Evolutionary conservation across 495 filamentous ascomycete genomes (phyloP), one percentile per base, ranked within the genome.

Genomic region (Hypoxylon intermedium): DNA sequence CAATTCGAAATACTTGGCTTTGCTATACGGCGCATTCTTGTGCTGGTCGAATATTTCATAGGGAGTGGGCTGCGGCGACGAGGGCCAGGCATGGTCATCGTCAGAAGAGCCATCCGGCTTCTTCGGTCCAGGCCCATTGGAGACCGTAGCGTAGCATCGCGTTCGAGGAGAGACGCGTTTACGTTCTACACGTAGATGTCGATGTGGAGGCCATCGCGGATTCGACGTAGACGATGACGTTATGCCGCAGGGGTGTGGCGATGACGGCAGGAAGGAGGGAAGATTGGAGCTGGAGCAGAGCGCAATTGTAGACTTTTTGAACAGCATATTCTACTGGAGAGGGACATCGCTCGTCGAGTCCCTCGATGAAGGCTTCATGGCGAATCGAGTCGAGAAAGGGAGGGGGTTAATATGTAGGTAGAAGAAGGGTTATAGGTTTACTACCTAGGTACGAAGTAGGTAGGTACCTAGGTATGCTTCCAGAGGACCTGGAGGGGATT

Each of bases 21-120:
- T 98, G 58, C 83, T 87, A 70, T 98, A 98, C 12, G 86, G 82
- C 13, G 83, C 83, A 20, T 70, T 77, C 57, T 75, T 82, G 23
- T 80, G 75, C 53, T 86, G 79, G 40, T 85, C 77, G 60, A 98
- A 85, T 63, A 98, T 89, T 60, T 98, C 90, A 72, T 98, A 98
- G 0, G 94, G 94, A 0, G 93, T 94, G n/a, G 90, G 90, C 40
- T 68, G 67, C 45, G 55, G 45, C 7, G 70, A 73, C 11, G 68
- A 56, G 1, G 79, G 79, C 79, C 79, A 82, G 69, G 23, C 58
- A 60, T 60, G 72, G 16, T 51, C 69, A 36, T 52, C 72, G 69
- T 74, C 72, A 78, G 33, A 50, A 60, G 42, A n/a, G n/a, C n/a
- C 49, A 46, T 13, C 46, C 37, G 45, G 44, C 33, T 49, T 68